These are phyloP conservation scores for Exobasidium rhododendri DNA, from an alignment of 1,284 basidiomycete genomes.

Conservation along the genomic window DNA sequence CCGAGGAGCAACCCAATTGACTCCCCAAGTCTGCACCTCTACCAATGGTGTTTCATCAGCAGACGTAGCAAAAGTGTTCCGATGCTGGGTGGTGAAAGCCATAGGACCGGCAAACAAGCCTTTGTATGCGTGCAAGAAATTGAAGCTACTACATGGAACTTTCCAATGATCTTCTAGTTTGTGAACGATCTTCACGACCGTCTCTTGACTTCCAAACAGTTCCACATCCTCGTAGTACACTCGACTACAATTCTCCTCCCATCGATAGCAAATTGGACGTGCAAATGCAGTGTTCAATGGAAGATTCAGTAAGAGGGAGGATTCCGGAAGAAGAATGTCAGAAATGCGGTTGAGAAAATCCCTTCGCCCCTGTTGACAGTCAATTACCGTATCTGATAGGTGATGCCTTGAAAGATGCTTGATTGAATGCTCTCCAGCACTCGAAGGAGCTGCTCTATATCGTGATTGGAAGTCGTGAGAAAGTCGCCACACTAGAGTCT, in stretches of 20 bases:
- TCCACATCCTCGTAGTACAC: neutral
- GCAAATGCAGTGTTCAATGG: no score
- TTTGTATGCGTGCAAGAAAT: neutral
- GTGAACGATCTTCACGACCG: neutral
- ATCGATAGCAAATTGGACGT: no score
- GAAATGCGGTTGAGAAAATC: no score
- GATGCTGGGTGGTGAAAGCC: neutral
- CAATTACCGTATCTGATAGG: neutral
- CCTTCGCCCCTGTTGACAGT: no score
- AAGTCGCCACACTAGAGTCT: no score
- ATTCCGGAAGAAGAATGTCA: no score
- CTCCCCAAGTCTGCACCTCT: neutral
- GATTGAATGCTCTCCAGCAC: neutral
- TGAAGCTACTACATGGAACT: slow-evolving; percentile 1
- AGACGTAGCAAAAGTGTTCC: no score
- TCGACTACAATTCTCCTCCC: neutral
- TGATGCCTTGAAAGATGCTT: neutral
- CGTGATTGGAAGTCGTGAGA: no score
- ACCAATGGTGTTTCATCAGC: no score
- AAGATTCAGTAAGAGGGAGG: no score
- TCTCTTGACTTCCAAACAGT: neutral
- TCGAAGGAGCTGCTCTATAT: neutral
- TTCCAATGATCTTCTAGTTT: neutral
- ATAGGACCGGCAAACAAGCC: slow-evolving; percentile 1
- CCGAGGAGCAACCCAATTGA: neutral